Base-by-base conservation (phyloP, 2,329 filamentous ascomycete genomes). In the Penicillium concentricum region DNA sequence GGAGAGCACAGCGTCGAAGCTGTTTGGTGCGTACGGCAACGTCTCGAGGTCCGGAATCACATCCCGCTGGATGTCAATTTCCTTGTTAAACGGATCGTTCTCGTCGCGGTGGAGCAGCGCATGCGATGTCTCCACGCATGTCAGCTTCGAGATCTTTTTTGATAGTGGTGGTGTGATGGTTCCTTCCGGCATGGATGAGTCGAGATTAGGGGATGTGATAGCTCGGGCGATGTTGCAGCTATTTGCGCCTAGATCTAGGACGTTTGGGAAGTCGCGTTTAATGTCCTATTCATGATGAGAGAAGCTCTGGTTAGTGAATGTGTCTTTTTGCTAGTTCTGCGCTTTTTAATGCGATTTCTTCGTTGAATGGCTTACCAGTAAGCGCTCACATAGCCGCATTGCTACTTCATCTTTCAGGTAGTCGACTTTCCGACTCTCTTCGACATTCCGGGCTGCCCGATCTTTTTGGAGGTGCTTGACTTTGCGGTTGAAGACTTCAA, bases 401-500 rank as follows among this genome's bases (percentile, higher is more conserved):
- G 94, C 94, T 5, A 97, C 89, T 73, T 97, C 93, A 71, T 97
- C 92, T 72, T 92, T 92, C 54, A 99, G 79, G 71, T 97, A 97
- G 77, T 97, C 94, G 24, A 91, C 88, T 67, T 90, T 84, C 16
- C 93, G 84, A 71, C 92, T 92, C 61, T 82, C 76, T 62, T 90
- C 84, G 10, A 83, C 78, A 70, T 93, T 81, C 44, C 80, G 72
- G 0, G 90, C 92, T 1, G 92, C 89, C 60, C 93, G 85, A 74
- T 97, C 92, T 74, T 91, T 95, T 73, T 99, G 94, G 47, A 94
- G 78, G 81, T 90, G 92, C 81, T 99, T 99, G 22, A 87, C 85
- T 65, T 84, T 84, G 60, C 87, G 85, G 76, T 96, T 95, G 84
- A 99, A 99, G 73, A 99, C 90, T 65, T 97, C 88, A 65, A 95